phyloP scores from a whole-genome alignment of 2,329 filamentous ascomycete genomes.

The Pseudogymnoascus sp. region DNA sequence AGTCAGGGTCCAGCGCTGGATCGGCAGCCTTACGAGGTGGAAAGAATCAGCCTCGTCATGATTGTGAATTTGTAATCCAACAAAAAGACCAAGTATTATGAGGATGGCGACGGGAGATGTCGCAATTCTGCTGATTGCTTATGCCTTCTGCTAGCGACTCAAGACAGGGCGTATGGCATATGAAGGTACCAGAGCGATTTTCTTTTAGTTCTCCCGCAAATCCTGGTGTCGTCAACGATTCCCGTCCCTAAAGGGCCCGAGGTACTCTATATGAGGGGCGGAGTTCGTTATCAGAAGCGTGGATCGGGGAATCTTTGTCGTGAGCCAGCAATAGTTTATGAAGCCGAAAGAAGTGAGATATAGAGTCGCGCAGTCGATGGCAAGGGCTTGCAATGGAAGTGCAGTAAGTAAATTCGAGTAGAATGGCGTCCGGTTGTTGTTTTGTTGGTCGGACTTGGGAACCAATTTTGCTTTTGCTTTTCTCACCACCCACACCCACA shows the following conservation, averaged over 20 bases:
- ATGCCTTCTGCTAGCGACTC: constrained; percentile 7
- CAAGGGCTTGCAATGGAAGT: not conserved
- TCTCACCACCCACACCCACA: not conserved
- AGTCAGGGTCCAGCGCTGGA: constrained; percentile 12
- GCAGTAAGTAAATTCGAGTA: not conserved
- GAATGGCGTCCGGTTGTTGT: not conserved
- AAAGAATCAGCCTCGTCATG: constrained; percentile 75
- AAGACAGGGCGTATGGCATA: not conserved
- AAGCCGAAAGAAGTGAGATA: not conserved
- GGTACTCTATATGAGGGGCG: constrained; percentile 5
- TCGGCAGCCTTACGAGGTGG: constrained; percentile 62
- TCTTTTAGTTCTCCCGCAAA: not conserved
- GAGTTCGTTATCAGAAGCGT: constrained; percentile 5
- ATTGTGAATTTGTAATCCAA: constrained; percentile 17
- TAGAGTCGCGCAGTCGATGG: not conserved
- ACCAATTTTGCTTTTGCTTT: constrained; percentile 9
- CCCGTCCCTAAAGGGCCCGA: constrained; percentile 2
- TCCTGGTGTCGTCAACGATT: constrained; percentile 8
- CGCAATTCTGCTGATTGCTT: constrained; percentile 7
- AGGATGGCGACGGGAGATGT: not conserved
- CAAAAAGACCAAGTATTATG: constrained; percentile 8
- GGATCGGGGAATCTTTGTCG: not conserved
- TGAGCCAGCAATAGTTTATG: not conserved
- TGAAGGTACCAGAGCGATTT: constrained; percentile 8
- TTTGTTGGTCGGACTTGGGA: not conserved